phyloP scores from a whole-genome alignment of 352 stramenopile genomes.

The Discostella stelligera region DNA sequence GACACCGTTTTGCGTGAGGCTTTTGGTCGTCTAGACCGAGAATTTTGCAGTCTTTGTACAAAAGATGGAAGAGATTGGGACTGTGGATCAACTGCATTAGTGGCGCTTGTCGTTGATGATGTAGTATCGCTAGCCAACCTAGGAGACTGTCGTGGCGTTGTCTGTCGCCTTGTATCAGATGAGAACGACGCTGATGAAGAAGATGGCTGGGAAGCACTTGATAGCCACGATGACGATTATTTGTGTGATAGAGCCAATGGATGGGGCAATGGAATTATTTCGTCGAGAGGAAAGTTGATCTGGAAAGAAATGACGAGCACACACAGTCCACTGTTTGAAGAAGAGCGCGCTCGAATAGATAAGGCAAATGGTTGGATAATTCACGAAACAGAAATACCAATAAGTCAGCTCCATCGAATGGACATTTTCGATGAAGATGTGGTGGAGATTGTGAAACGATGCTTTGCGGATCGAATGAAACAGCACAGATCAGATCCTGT shows the following conservation, averaged over 20 bases:
- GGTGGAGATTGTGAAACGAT: constrained; percentile 68
- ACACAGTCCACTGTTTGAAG: constrained; percentile 56
- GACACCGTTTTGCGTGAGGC: constrained; percentile 50
- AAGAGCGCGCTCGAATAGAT: constrained; percentile 67
- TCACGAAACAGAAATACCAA: constrained; percentile 69
- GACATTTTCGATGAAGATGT: constrained; percentile 74
- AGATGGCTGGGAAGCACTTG: constrained; percentile 61
- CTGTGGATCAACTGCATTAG: constrained; percentile 68
- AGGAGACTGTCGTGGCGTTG: constrained; percentile 69
- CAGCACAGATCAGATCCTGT: constrained; percentile 60
- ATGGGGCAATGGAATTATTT: constrained; percentile 9
- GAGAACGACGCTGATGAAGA: constrained; percentile 15
- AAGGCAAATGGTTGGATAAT: constrained; percentile 76
- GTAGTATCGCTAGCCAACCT: constrained; percentile 67
- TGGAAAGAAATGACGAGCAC: constrained; percentile 72
- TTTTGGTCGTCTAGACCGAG: constrained; percentile 64
- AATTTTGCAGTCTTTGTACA: constrained; percentile 72
- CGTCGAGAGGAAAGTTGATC: constrained; percentile 32
- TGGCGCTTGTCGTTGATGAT: constrained; percentile 63
- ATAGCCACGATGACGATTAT: constrained; percentile 25
- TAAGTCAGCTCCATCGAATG: constrained; percentile 65
- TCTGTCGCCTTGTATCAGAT: constrained; percentile 53
- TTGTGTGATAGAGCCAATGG: constrained; percentile 32
- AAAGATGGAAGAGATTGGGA: constrained; percentile 72
- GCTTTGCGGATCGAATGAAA: constrained; percentile 65